Evolutionary conservation across 176 grass and related monocot genomes (phyloP).

Genomic region (Carex littledalei): DNA sequence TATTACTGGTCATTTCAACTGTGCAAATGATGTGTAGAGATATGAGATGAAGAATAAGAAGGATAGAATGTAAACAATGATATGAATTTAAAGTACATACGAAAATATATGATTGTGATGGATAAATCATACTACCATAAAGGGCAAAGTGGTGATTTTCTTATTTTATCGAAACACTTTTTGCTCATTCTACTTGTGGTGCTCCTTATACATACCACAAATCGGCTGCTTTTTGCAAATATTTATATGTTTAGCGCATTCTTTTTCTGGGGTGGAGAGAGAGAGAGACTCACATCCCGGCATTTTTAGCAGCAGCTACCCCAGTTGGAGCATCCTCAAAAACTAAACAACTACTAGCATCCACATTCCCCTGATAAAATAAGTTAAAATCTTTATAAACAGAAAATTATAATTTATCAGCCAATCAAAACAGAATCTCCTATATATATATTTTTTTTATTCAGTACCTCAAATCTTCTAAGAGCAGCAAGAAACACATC

Average conservation of each 20-base stretch:
- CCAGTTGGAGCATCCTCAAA: slow-evolving; percentile 93
- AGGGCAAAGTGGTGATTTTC: neutral
- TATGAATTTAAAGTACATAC: neutral
- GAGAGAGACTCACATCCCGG: slow-evolving; percentile 59
- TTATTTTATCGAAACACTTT: neutral
- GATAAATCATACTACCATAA: neutral
- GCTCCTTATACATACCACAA: neutral
- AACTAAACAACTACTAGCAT: slow-evolving; percentile 61
- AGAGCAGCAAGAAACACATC: slow-evolving; percentile 87
- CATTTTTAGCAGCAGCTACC: slow-evolving; percentile 86
- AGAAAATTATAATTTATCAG: neutral
- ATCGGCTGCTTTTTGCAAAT: neutral
- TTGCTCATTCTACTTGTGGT: neutral
- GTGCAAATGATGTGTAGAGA: neutral
- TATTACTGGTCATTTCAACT: neutral
- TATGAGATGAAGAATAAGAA: neutral
- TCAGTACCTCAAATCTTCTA: slow-evolving; percentile 64
- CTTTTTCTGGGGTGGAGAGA: neutral
- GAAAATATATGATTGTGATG: neutral
- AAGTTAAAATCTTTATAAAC: slow-evolving; percentile 1
- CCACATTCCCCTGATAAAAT: slow-evolving; percentile 46
- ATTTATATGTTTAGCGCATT: neutral
- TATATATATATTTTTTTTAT: neutral
- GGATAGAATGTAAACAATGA: neutral
- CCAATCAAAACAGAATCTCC: neutral